These are phyloP conservation scores for Daldinia bambusicola DNA, from an alignment of 495 filamentous ascomycete genomes.

Conservation along the genomic window DNA sequence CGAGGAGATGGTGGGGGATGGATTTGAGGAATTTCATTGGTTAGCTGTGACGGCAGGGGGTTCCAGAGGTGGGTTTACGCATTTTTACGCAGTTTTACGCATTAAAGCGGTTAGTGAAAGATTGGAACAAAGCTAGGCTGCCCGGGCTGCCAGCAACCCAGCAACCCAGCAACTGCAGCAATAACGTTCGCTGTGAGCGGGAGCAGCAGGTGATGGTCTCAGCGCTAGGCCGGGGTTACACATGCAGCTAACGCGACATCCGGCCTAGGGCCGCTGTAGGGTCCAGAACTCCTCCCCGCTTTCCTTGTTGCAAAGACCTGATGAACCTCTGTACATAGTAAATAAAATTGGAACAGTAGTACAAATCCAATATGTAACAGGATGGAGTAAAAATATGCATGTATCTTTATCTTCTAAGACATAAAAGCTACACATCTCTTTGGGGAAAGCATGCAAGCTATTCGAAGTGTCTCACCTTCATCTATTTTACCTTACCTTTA, in stretches of 20 bases:
- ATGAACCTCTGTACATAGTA: conserved; percentile 15
- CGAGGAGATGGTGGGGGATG: conserved; percentile 40
- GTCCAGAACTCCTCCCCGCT: conserved; percentile 19
- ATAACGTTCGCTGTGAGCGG: conserved; percentile 26
- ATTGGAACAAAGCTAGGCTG: conserved; percentile 5
- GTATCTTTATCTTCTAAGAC: conserved; percentile 9
- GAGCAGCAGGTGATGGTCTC: conserved; percentile 42
- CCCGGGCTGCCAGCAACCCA: too few species aligned
- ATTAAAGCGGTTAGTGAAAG: conserved; percentile 29
- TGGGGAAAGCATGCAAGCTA: not conserved
- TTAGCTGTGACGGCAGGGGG: conserved; percentile 29
- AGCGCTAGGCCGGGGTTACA: conserved; percentile 34
- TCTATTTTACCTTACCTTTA: not conserved
- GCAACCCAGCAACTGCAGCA: too few species aligned
- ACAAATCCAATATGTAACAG: conserved; percentile 1
- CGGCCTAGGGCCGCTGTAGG: conserved; percentile 15
- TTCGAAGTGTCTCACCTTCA: not conserved
- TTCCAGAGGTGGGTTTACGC: conserved; percentile 14
- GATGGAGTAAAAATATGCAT: conserved; percentile 12
- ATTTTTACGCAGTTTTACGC: conserved; percentile 18
- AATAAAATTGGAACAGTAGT: conserved; percentile 13
- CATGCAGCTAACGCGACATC: conserved; percentile 33
- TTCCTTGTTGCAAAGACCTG: conserved; percentile 11
- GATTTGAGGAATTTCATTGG: conserved; percentile 31
- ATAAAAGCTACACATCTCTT: conserved; percentile 7